phyloP scores from a whole-genome alignment of 2,329 filamentous ascomycete species.

The Paracoccidioides lutzii region DNA sequence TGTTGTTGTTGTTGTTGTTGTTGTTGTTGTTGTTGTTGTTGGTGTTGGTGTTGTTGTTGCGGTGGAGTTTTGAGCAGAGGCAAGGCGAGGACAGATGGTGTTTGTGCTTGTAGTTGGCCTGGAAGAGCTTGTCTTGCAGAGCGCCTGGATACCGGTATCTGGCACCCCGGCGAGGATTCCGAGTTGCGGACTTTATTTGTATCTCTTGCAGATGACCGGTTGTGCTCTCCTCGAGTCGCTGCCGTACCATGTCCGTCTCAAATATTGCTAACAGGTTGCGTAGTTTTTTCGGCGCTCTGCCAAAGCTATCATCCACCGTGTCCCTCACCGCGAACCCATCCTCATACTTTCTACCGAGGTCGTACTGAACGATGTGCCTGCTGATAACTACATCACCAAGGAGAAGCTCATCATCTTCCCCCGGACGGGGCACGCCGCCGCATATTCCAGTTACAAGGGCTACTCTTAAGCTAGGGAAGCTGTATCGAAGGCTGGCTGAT shows the following conservation, averaged over 20 bases:
- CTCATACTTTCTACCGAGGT: constrained; percentile 15
- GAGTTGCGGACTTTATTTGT: constrained; percentile 4
- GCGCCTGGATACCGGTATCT: constrained; percentile 11
- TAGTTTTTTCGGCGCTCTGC: constrained; percentile 14
- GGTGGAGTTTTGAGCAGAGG: background rate
- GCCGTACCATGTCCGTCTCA: background rate
- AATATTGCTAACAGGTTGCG: constrained; percentile 13
- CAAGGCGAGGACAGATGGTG: constrained; percentile 9
- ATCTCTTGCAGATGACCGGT: constrained; percentile 6
- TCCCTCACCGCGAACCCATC: background rate
- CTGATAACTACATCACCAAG: constrained; percentile 23
- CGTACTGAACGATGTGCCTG: constrained; percentile 12
- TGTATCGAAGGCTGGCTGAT: constrained; percentile 20
- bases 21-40: background rate
- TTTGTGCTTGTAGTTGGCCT: constrained; percentile 14
- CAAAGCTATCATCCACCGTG: constrained; percentile 13
- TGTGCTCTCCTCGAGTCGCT: background rate
- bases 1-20: background rate
- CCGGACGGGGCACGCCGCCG: constrained; percentile 23
- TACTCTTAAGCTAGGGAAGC: constrained; percentile 22
- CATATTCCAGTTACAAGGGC: constrained; percentile 30
- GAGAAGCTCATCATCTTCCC: background rate
- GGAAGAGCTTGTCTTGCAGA: constrained; percentile 14
- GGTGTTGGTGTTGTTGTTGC: background rate
- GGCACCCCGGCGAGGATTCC: constrained; percentile 5